Evolutionary conservation across 306 rosid species (phyloP), one percentile per base, ranked within the genome.

Genomic region (Inga laurina): DNA sequence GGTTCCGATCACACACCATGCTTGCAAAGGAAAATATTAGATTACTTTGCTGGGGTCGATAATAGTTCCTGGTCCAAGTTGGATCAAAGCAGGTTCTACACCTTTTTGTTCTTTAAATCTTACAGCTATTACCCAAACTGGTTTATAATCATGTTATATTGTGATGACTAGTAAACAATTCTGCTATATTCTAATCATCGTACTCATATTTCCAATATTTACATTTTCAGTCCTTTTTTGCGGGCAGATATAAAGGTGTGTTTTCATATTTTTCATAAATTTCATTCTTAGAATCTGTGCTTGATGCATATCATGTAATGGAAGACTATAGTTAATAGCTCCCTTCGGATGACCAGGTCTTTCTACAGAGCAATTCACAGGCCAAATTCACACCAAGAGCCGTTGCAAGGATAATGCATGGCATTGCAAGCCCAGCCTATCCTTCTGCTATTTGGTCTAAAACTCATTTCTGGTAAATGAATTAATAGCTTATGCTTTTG

Each of bases 371-470:
- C 86, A 92, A 94, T 80, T 90, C 97, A 57, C 97, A 92, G 77
- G 93, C 89, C 56, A 90, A 90, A 83, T 91, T 91, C 89, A 93
- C 97, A 74, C 98, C 99, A 75, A 89, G 99, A 91, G 98, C 99
- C 39, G 67, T 90, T 84, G 97, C 99, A 46, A 96, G 98, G 87
- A 87, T 95, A 83, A 91, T 93, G 97, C 99, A 95, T 70, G 99
- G 98, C 84, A 88, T 96, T 87, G 93, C 90, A 78, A 96, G 99
- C 91, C 99, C 98, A 62, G 89, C 98, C 46, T 96, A 96, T 86
- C 89, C 99, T 79, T 90, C 97, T 62, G 54, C 94, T 81, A 66
- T 75, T 67, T 96, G 99, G 99, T 90, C 90, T 74, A 92, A 80
- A 88, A 92, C 99, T 83, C 97, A 96, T 85, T 93, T 96, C 90